A percentile compares a stretch with the other conserved stretches of the same genome.
Evolutionary conservation across 352 stramenopile genomes (phyloP).

Genomic region (Phytophthora hibernalis): DNA sequence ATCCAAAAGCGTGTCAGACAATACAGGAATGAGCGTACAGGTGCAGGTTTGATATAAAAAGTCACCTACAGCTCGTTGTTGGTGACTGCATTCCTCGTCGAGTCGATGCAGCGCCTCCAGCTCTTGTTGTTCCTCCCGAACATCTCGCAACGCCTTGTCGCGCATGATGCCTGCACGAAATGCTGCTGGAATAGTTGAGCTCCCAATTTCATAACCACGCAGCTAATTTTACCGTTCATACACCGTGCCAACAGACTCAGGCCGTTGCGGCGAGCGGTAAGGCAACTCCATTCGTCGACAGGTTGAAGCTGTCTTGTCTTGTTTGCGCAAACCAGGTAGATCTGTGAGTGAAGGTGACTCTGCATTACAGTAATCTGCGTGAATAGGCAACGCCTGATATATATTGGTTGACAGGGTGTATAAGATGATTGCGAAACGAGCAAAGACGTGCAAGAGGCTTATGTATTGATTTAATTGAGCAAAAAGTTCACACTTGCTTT

Average conservation of each 20-base stretch:
- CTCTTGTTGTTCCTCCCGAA: conserved; percentile 70
- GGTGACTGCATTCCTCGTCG: conserved; percentile 90
- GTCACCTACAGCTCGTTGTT: conserved; percentile 75
- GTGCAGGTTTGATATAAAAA: not conserved
- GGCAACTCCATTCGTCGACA: not conserved
- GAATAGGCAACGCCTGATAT: no score
- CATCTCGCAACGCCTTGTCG: conserved; percentile 45
- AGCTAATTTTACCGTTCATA: conserved; percentile 19
- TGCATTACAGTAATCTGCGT: no score
- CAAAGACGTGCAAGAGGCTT: no score
- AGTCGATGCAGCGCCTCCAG: conserved; percentile 91
- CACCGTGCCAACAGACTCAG: no score
- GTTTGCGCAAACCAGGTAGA: conserved; percentile 14
- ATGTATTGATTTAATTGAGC: no score
- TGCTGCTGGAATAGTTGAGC: not conserved
- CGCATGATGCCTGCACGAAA: conserved; percentile 14
- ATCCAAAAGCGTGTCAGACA: conserved; percentile 1
- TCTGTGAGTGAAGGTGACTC: conserved; percentile 33
- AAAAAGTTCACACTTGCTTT: no score
- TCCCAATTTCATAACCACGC: not conserved
- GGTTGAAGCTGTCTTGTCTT: conserved; percentile 14
- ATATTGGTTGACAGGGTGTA: no score
- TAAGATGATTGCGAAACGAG: no score
- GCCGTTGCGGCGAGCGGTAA: no score
- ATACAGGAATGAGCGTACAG: not conserved